Evolutionary conservation across 148 eudicot genomes (phyloP).

Genomic region (Linanthus parryae): DNA sequence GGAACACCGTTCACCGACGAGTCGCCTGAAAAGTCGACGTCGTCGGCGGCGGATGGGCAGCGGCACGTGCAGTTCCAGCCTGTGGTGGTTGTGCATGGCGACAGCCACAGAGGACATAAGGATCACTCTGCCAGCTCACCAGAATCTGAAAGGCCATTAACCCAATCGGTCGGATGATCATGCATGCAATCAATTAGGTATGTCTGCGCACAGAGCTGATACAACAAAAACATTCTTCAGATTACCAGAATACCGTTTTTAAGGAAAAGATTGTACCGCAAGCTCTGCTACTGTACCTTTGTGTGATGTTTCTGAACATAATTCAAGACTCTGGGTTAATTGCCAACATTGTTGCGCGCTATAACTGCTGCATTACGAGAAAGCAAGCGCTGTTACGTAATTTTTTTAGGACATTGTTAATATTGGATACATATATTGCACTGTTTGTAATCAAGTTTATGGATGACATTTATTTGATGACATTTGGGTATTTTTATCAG

Average conservation of each 20-base stretch:
- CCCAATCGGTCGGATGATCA: slow-evolving; percentile 1
- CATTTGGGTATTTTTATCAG: neutral
- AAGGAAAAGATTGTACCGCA: neutral
- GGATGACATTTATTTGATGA: neutral
- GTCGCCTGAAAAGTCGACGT: neutral
- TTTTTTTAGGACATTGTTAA: neutral
- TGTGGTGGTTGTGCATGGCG: slow-evolving; percentile 5
- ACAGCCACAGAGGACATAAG: neutral
- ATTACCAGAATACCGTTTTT: neutral
- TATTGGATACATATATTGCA: neutral
- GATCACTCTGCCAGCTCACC: neutral
- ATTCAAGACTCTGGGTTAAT: too few species aligned
- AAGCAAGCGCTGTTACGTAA: slow-evolving; percentile 3
- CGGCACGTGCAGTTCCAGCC: too few species aligned
- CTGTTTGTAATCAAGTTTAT: neutral
- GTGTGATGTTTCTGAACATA: too few species aligned
- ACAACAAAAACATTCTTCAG: neutral
- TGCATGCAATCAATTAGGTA: neutral
- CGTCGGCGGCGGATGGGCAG: too few species aligned
- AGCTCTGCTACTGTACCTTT: neutral
- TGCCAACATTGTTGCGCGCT: too few species aligned
- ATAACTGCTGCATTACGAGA: too few species aligned
- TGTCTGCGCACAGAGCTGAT: neutral
- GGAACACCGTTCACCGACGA: too few species aligned
- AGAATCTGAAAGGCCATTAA: slow-evolving; percentile 11